These are phyloP conservation scores for Dothideomycetes sp. DNA, from an alignment of 2,329 filamentous ascomycete species.

Conservation along the genomic window DNA sequence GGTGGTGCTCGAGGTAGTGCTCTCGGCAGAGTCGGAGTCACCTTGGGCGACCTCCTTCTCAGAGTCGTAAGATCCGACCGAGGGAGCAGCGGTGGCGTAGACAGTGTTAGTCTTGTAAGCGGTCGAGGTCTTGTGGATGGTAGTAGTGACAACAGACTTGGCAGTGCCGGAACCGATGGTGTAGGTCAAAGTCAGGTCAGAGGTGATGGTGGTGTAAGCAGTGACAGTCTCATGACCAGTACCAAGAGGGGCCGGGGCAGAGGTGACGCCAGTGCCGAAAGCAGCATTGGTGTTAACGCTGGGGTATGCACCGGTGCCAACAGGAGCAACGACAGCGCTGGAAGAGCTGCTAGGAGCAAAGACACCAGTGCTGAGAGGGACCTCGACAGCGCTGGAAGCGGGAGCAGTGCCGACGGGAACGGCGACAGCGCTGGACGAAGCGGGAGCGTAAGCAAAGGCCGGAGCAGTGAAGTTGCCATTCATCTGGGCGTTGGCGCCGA, in stretches of 20 bases:
- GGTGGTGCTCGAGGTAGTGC: conserved; percentile 20
- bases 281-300: conserved; percentile 16
- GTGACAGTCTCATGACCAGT: conserved; percentile 12
- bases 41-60: not conserved
- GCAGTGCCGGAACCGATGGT: conserved; percentile 27
- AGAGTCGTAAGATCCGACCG: not conserved
- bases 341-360: conserved; percentile 8
- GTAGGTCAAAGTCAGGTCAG: conserved; percentile 27
- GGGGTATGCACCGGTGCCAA: conserved; percentile 13
- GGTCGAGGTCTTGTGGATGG: conserved; percentile 27
- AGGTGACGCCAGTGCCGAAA: conserved; percentile 15
- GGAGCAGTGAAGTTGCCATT: conserved; percentile 13
- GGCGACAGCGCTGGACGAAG: conserved; percentile 7
- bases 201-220: conserved; percentile 21
- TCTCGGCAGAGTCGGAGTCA: not conserved
- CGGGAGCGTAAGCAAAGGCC: conserved; percentile 9
- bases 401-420: conserved; percentile 11
- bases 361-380: conserved; percentile 14
- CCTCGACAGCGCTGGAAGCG: conserved; percentile 12
- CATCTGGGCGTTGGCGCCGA: conserved; percentile 13
- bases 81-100: conserved; percentile 8
- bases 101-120: conserved; percentile 18
- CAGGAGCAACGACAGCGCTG: conserved; percentile 12
- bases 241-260: conserved; percentile 14
- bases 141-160: conserved; percentile 24